These are phyloP conservation scores for Arthromyces matolae DNA, from an alignment of 768 basidiomycete species.

Conservation along the genomic window DNA sequence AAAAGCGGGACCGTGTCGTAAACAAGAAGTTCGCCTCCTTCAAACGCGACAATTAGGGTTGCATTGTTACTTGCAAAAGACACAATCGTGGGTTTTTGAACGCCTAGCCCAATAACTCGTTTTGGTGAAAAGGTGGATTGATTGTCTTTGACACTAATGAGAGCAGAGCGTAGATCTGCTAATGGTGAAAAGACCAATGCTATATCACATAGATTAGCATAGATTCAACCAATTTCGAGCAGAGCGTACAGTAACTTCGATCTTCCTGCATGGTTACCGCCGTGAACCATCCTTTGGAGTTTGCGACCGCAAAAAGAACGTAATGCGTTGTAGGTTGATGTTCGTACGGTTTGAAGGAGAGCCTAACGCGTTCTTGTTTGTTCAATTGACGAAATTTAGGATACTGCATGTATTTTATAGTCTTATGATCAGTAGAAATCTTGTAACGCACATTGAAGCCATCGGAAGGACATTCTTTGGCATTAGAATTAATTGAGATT, in stretches of 20 bases:
- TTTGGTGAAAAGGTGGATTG: constrained; percentile 46
- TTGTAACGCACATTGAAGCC: constrained; percentile 41
- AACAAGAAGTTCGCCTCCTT: constrained; percentile 55
- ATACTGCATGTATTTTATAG: constrained; percentile 31
- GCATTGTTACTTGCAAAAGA: constrained; percentile 58
- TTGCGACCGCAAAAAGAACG: constrained; percentile 56
- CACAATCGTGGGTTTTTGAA: constrained; percentile 49
- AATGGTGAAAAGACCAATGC: constrained; percentile 63
- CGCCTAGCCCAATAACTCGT: constrained; percentile 41
- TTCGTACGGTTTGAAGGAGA: constrained; percentile 52
- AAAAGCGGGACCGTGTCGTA: constrained; percentile 56
- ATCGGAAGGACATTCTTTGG: constrained; percentile 36
- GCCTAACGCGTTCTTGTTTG: constrained; percentile 60
- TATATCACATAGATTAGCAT: constrained; percentile 22
- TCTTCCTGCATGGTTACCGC: constrained; percentile 43
- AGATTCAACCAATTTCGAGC: background rate
- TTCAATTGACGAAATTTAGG: constrained; percentile 48
- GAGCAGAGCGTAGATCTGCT: constrained; percentile 52
- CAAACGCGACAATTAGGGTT: constrained; percentile 54
- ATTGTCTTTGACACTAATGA: constrained; percentile 40
- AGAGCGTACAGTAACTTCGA: constrained; percentile 34
- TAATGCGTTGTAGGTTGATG: constrained; percentile 39
- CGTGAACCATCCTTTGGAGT: constrained; percentile 66
- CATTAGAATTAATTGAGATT: constrained; percentile 34
- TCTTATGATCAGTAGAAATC: constrained; percentile 1